A percentile compares a stretch with the other conserved stretches of the same genome.
Evolutionary conservation across 345 rosid genomes (phyloP).

Genomic region (Camelina hispida): DNA sequence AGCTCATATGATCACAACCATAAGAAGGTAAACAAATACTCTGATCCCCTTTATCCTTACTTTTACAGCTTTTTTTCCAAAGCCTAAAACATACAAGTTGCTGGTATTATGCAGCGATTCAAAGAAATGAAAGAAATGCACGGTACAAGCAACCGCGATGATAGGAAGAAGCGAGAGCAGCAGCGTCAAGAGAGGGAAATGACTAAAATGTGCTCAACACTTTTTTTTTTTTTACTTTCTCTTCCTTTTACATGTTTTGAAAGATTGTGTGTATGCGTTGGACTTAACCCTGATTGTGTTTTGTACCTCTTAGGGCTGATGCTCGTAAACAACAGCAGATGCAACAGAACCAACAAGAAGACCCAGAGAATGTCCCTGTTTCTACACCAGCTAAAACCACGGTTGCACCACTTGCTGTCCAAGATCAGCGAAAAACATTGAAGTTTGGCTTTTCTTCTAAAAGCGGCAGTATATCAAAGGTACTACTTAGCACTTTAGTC

Average conservation of each 20-base stretch:
- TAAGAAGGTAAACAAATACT: slow-evolving; percentile 68
- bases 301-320: slow-evolving; percentile 64
- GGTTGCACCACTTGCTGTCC: slow-evolving; percentile 63
- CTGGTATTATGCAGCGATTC: slow-evolving; percentile 64
- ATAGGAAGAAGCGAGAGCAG: slow-evolving; percentile 79
- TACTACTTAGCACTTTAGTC: slow-evolving; percentile 9
- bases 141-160: slow-evolving; percentile 87
- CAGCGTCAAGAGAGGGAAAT: slow-evolving; percentile 93
- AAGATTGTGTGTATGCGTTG: not conserved
- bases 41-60: not conserved
- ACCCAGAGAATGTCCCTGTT: slow-evolving; percentile 50
- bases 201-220: slow-evolving; percentile 78
- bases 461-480: slow-evolving; percentile 68
- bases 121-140: slow-evolving; percentile 98
- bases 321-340: slow-evolving; percentile 75
- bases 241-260: not conserved
- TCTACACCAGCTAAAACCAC: slow-evolving; percentile 41
- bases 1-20: slow-evolving; percentile 99
- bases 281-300: not conserved
- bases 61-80: not conserved
- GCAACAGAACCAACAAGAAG: slow-evolving; percentile 56
- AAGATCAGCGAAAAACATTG: slow-evolving; percentile 76
- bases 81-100: not conserved
- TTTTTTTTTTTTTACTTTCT: slow-evolving; percentile 40
- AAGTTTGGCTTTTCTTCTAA: slow-evolving; percentile 94